phyloP scores from a whole-genome alignment of 208 protist genomes.

The Jaenimonas drosophilae region DNA sequence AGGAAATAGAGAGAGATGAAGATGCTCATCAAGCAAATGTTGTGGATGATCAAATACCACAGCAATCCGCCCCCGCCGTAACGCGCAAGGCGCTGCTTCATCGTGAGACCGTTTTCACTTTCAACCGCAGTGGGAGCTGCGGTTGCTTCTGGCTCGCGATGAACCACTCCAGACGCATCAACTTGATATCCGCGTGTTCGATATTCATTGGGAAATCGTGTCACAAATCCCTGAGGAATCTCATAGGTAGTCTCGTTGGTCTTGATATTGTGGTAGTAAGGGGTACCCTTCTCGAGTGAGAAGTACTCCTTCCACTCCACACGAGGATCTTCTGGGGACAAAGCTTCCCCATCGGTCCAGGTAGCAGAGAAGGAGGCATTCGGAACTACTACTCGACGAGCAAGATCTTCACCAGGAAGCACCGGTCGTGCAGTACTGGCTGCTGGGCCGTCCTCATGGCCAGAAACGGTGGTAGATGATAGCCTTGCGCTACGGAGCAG shows the following conservation, averaged over 20 bases:
- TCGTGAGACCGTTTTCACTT: conserved; percentile 9
- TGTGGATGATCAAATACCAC: conserved; percentile 77
- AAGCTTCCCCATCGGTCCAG: conserved; percentile 24
- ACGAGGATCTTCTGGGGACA: conserved; percentile 33
- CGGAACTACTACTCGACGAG: conserved; percentile 28
- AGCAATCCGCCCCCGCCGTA: conserved; percentile 73
- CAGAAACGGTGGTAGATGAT: too few relatives aligned
- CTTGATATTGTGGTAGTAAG: conserved; percentile 71
- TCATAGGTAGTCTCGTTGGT: conserved; percentile 49
- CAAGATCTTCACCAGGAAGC: conserved; percentile 47
- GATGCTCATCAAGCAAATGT: conserved; percentile 25
- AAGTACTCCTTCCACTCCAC: conserved; percentile 70
- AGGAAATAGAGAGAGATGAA: conserved; percentile 71
- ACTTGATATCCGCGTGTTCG: conserved; percentile 24
- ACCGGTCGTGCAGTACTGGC: background rate
- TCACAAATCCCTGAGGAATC: conserved; percentile 70
- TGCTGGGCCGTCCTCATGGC: too few relatives aligned
- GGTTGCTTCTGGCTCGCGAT: conserved; percentile 3
- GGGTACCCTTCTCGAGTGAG: conserved; percentile 33
- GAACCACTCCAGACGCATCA: conserved; percentile 36
- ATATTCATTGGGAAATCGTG: conserved; percentile 57
- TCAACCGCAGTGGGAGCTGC: background rate
- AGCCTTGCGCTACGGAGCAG: too few relatives aligned
- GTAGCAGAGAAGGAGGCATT: conserved; percentile 43
- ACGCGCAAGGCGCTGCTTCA: conserved; percentile 56